phyloP scores from a whole-genome alignment of 169 alveolate species.

The Babesia sp. region DNA sequence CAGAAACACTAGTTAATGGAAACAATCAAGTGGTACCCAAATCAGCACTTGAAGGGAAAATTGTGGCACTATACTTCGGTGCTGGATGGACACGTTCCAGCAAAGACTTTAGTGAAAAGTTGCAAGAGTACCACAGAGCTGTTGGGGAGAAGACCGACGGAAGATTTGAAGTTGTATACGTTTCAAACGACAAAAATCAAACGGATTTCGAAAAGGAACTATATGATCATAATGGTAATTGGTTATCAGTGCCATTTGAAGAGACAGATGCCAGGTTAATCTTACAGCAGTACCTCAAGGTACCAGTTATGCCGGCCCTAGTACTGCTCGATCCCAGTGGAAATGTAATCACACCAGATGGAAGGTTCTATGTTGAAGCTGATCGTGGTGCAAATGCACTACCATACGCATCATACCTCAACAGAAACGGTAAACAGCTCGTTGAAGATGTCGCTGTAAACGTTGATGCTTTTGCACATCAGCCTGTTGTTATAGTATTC shows the following conservation, averaged over 20 bases:
- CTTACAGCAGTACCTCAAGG: constrained; percentile 41
- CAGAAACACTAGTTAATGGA: constrained; percentile 49
- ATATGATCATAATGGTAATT: constrained; percentile 28
- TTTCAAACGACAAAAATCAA: constrained; percentile 33
- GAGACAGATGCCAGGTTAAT: constrained; percentile 39
- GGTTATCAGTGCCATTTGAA: constrained; percentile 48
- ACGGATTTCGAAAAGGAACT: constrained; percentile 41
- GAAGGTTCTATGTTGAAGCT: constrained; percentile 58
- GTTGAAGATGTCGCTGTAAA: constrained; percentile 56
- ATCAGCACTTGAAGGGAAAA: constrained; percentile 47
- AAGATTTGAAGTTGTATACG: constrained; percentile 49
- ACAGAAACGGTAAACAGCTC: constrained; percentile 6
- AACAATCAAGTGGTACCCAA: constrained; percentile 51
- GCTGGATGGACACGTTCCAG: constrained; percentile 41
- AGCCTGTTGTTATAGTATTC: constrained; percentile 57
- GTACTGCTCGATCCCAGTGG: constrained; percentile 65
- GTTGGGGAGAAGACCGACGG: constrained; percentile 56
- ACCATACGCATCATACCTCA: constrained; percentile 34
- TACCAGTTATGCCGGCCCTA: constrained; percentile 32
- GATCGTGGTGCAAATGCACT: constrained; percentile 46
- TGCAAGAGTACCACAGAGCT: constrained; percentile 41
- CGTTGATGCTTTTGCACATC: constrained; percentile 58
- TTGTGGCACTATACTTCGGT: constrained; percentile 55
- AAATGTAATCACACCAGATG: constrained; percentile 48
- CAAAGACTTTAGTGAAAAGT: constrained; percentile 48